Evolutionary conservation across 2,329 filamentous ascomycete genomes (phyloP), one percentile per base, ranked within the genome.

Genomic region (Alternaria gansuensis): DNA sequence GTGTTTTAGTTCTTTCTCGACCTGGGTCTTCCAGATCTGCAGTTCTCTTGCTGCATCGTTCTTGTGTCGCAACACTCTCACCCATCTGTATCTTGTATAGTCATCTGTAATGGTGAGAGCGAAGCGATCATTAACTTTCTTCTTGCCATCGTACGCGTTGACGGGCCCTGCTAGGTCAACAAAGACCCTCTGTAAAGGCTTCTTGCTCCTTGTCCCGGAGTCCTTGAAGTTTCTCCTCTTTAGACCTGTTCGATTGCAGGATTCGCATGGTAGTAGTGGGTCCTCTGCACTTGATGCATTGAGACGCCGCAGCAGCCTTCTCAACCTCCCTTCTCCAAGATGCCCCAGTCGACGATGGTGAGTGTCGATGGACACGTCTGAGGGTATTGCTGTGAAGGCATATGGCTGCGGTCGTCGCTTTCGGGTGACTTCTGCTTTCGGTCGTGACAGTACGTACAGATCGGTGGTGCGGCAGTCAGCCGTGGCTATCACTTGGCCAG

Each of bases 401-500:
- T 28, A 28, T 28, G 26, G 26, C 26, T 28, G 26, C 26, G 26
- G 26, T 28, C 26, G 26, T 7, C 26, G 26, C 26, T 28, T 28
- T 28, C 26, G 26, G 7, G 26, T 28, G 7, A 7, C 26, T 28
- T 28, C 26, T 28, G 26, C 4, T 28, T 26, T 45, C 9, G n/a
- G 26, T 7, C 26, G 26, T 28, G 26, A 28, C 26, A 28, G 26
- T 28, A 28, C 29, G n/a, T 50, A 50, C n/a, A 50, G 14, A 21
- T 50, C 31, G 7, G 46, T 50, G 31, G 9, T 50, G 29, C 46
- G 46, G 31, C n/a, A 50, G 23, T 50, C 29, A 39, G 46, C 46
- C 34, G 46, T 50, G 46, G 46, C 46, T 50, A 50, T 50, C 21
- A 50, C 46, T 26, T 50, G 29, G 9, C 29, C 29, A 39, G 46